Evolutionary conservation across 2,329 filamentous ascomycete genomes (phyloP).

Genomic region (Biscogniauxia marginata): DNA sequence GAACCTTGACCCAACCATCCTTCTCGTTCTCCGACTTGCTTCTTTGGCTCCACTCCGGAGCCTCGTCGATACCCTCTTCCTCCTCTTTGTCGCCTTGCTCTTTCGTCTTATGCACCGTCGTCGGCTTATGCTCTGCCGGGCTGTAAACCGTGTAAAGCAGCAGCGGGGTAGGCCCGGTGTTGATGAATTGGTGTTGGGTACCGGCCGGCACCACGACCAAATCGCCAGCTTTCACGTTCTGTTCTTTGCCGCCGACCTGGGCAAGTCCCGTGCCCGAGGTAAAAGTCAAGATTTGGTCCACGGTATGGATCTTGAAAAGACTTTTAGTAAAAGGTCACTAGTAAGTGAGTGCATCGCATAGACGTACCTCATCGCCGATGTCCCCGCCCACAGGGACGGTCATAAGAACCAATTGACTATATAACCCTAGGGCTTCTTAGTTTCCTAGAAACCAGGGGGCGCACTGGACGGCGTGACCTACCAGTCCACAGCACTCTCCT

Average conservation of each 20-base stretch:
- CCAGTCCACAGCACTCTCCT: slow-evolving; percentile 60
- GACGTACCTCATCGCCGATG: slow-evolving; percentile 61
- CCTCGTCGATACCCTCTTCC: slow-evolving; percentile 58
- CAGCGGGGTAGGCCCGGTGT: slow-evolving; percentile 56
- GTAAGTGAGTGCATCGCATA: neutral
- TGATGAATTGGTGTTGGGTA: slow-evolving; percentile 65
- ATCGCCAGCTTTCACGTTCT: slow-evolving; percentile 41
- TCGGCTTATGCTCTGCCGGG: slow-evolving; percentile 60
- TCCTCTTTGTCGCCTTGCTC: slow-evolving; percentile 62
- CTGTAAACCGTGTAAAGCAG: slow-evolving; percentile 63
- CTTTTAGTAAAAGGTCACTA: slow-evolving; percentile 12
- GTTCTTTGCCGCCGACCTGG: slow-evolving; percentile 57
- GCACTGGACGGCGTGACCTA: neutral
- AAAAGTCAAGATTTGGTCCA: slow-evolving; percentile 65
- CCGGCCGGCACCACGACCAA: slow-evolving; percentile 56
- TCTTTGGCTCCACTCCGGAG: slow-evolving; percentile 57
- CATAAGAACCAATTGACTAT: slow-evolving; percentile 64
- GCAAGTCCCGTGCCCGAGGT: slow-evolving; percentile 58
- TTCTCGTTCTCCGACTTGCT: slow-evolving; percentile 59
- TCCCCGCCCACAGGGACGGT: slow-evolving; percentile 62
- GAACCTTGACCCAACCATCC: slow-evolving; percentile 49
- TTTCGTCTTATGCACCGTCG: slow-evolving; percentile 61
- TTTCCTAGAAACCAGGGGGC: neutral
- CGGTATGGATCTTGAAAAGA: slow-evolving; percentile 47
- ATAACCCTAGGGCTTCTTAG: slow-evolving; percentile 42